Evolutionary conservation across 1,284 basidiomycete species (phyloP), one percentile per base, ranked within the genome.

Genomic region (Apiotrichum sp.): DNA sequence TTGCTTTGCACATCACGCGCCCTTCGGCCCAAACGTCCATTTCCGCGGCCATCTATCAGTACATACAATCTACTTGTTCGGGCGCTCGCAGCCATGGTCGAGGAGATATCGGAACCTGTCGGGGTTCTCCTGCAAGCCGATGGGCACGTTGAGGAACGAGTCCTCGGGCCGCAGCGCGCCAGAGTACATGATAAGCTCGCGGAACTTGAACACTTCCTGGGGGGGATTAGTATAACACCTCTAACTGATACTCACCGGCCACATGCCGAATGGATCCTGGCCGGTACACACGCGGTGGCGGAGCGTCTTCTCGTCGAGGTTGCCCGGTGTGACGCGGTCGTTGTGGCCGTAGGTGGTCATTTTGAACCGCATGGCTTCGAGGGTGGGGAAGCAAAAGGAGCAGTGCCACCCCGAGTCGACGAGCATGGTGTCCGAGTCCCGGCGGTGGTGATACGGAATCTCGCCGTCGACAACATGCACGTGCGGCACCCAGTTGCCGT

Each of bases 331-430:
- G 31, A 66, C 40, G 9, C 68, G 59, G 50, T 70, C 66, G 43
- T 65, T 65, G 55, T 70, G 68, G 40, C 53, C 56, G 56, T 70
- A 70, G 11, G 62, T 66, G 9, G 35, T 16, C 68, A 70, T 68
- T 53, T 68, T 70, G 39, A 32, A 48, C 38, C 55, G 58, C 51
- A 70, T 64, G 39, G 68, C 66, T n/a, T 50, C 52, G 4, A 70
- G 42, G 5, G 61, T 64, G 4, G 41, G 22, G 53, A 70, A 66
- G 52, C 68, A 70, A 48, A 65, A 70, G 16, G 59, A 52, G 64
- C 77, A 78, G 57, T 79, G 78, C 77, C 78, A 79, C 0, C 78
- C 86, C 7, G 85, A 77, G 65, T 85, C 83, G 33, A 82, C 82
- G 38, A 88, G 78, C 16, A 83, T 73, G 44, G 66, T 66, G 48